These are phyloP conservation scores for Alternaria sp. DNA, from an alignment of 2,329 filamentous ascomycete species.

Conservation along the genomic window DNA sequence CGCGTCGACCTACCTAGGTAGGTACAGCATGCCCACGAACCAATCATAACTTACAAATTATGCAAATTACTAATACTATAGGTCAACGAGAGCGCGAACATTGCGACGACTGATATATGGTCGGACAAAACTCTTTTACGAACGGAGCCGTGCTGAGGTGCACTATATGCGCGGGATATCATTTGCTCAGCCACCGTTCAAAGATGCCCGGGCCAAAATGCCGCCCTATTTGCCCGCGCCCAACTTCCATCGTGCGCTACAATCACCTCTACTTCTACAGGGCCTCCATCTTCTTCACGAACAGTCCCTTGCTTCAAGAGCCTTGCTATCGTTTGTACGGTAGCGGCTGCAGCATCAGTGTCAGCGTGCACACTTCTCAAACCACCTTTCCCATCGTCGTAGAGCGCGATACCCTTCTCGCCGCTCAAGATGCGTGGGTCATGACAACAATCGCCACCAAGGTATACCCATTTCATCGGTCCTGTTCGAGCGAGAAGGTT, in stretches of 20 bases:
- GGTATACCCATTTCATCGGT: constrained; percentile 54
- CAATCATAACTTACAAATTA: not conserved
- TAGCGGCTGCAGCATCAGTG: constrained; percentile 52
- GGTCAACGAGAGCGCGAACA: not conserved
- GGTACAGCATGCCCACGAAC: not conserved
- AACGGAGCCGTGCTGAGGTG: not conserved
- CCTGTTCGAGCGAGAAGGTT: constrained; percentile 56
- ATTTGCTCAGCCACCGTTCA: constrained; percentile 1
- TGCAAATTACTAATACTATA: not conserved
- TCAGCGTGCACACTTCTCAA: constrained; percentile 60
- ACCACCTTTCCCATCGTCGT: constrained; percentile 55
- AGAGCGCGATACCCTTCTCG: constrained; percentile 60
- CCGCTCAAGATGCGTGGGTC: constrained; percentile 59
- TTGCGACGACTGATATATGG: not conserved
- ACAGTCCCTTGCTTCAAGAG: constrained; percentile 38
- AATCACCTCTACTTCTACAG: constrained; percentile 53
- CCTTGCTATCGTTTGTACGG: constrained; percentile 51
- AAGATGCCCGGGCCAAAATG: constrained; percentile 34
- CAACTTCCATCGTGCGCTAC: constrained; percentile 60
- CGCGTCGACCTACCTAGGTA: not conserved
- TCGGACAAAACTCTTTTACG: not conserved
- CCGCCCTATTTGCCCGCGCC: constrained; percentile 49
- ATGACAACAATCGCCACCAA: constrained; percentile 63
- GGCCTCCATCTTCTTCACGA: constrained; percentile 26
- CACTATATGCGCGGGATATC: not conserved